Conservation (phyloP, 164 flowering plant genomes). For the Cinnamomum micranthum region DNA sequence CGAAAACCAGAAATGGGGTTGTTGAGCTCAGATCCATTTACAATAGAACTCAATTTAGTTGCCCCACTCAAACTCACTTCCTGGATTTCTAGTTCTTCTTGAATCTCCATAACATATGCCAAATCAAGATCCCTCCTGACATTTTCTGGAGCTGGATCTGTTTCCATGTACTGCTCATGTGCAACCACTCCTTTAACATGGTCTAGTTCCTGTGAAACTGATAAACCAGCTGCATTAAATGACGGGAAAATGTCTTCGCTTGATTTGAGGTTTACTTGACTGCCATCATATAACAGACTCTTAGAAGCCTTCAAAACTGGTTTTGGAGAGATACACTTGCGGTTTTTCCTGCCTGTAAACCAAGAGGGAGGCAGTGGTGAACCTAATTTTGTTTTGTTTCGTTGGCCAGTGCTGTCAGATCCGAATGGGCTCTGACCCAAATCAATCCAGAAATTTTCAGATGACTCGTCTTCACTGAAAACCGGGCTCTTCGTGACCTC, state of each 20-base stretch:
- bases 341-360: conserved; percentile 42
- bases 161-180: conserved; percentile 30
- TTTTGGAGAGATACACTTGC: conserved; percentile 37
- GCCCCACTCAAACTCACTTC: conserved; percentile 11
- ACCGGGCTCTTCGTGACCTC: conserved; percentile 73
- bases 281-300: conserved; percentile 41
- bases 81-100: conserved; percentile 30
- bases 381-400: conserved; percentile 28
- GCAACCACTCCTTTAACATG: conserved; percentile 40
- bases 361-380: conserved; percentile 60
- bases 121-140: conserved; percentile 15
- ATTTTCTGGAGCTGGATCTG: conserved; percentile 9
- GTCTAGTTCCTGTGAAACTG: conserved; percentile 51
- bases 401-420: conserved; percentile 38
- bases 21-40: not conserved
- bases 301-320: conserved; percentile 24
- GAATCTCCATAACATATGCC: conserved; percentile 30
- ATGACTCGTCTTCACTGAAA: conserved; percentile 65
- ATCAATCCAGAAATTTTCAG: conserved; percentile 66
- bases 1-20: conserved; percentile 4
- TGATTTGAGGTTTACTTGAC: conserved; percentile 14
- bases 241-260: conserved; percentile 41
- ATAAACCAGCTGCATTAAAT: conserved; percentile 54
- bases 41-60: conserved; percentile 8
- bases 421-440: conserved; percentile 65